Conservation (phyloP, 2,329 filamentous ascomycete genomes). For the Xylaria sp. region DNA sequence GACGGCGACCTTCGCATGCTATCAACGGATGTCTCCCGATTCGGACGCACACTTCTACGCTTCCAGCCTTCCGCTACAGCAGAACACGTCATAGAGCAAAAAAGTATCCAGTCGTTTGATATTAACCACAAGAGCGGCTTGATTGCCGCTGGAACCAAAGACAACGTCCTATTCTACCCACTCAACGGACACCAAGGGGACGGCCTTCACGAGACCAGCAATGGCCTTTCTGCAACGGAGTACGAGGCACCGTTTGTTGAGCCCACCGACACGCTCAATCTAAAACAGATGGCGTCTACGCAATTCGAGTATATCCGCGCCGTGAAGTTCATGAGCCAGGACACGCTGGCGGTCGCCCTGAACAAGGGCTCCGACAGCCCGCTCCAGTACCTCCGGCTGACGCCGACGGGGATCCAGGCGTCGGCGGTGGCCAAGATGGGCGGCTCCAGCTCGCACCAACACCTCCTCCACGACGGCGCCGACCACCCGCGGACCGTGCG, state of each 20-base stretch:
- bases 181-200: slow-evolving; percentile 23
- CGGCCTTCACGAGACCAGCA: slow-evolving; percentile 1
- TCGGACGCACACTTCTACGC: slow-evolving; percentile 34
- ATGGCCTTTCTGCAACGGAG: slow-evolving; percentile 13
- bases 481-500: slow-evolving; percentile 43
- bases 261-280: slow-evolving; percentile 24
- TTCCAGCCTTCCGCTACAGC: slow-evolving; percentile 19
- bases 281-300: slow-evolving; percentile 22
- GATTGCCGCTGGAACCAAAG: slow-evolving; percentile 41
- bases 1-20: slow-evolving; percentile 53
- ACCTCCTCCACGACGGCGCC: slow-evolving; percentile 32
- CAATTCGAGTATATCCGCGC: slow-evolving; percentile 36
- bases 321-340: slow-evolving; percentile 50
- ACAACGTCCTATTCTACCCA: slow-evolving; percentile 40
- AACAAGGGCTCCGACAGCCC: slow-evolving; percentile 46
- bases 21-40: slow-evolving; percentile 41
- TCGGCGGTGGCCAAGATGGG: slow-evolving; percentile 40
- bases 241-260: slow-evolving; percentile 14
- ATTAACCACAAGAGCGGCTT: slow-evolving; percentile 30
- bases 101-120: slow-evolving; percentile 43
- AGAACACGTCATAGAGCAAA: slow-evolving; percentile 21
- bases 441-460: no score
- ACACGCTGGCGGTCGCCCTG: slow-evolving; percentile 50
- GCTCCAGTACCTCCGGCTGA: slow-evolving; percentile 50
- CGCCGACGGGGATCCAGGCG: slow-evolving; percentile 48